phyloP scores from a whole-genome alignment of 2,329 filamentous ascomycete species.

The Fonsecaea monophora region DNA sequence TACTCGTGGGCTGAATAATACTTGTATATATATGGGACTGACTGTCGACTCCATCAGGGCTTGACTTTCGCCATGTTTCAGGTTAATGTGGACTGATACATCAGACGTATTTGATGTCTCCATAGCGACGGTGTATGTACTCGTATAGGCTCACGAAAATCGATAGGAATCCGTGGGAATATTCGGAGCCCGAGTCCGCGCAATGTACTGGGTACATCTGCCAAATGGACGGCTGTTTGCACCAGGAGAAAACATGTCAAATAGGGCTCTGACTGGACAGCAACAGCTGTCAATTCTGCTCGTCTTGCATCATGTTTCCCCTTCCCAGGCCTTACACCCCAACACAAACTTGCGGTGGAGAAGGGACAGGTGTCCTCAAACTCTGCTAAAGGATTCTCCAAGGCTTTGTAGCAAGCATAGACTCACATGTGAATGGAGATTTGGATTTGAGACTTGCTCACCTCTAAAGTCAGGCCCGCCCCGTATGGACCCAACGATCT shows the following conservation, averaged over 20 bases:
- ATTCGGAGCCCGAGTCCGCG: neutral
- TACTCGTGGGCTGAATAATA: constrained; percentile 14
- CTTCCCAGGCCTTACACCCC: neutral
- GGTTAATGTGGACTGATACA: constrained; percentile 10
- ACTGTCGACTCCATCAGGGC: constrained; percentile 1
- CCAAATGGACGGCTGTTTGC: neutral
- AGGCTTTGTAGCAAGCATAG: neutral
- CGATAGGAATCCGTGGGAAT: neutral
- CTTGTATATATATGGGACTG: constrained; percentile 14
- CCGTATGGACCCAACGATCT: neutral
- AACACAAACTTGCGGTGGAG: neutral
- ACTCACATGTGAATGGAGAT: neutral
- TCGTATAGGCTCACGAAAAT: neutral
- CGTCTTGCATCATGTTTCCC: neutral
- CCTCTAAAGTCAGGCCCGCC: constrained; percentile 2
- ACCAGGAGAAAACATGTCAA: neutral
- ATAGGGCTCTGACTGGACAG: neutral
- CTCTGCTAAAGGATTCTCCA: neutral
- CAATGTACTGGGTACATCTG: neutral
- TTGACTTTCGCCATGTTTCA: neutral
- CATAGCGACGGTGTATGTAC: neutral
- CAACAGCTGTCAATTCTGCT: neutral
- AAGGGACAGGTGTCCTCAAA: neutral
- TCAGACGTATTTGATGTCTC: neutral
- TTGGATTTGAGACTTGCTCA: neutral